Base-by-base conservation (phyloP, 1,284 basidiomycete genomes). In the Fomitopsis betulina region DNA sequence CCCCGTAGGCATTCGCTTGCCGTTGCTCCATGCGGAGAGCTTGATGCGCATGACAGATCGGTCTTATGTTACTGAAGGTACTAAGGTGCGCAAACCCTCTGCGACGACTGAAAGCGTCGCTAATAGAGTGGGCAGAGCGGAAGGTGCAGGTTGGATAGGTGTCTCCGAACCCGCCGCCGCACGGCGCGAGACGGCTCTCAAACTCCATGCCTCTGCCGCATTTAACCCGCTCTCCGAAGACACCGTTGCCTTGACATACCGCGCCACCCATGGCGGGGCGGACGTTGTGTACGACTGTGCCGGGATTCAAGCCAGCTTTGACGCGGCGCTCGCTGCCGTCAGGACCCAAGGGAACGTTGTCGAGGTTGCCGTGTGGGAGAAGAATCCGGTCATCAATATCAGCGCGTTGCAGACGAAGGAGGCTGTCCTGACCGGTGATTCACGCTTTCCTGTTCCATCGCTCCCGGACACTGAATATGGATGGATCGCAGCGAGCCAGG, bases 211-310 rank as follows among this genome's bases (percentile, higher is more conserved):
- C 3, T 63, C 69, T 13, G 64, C 63, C 19, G 67, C 68, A 4
- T 67, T 67, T 61, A 65, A 70, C 51, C 68, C 67, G 9, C 42
- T 53, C 3, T 38, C 52, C 1, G 21, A 51, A 5, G 63, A 69
- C 54, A 60, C 71, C 19, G 62, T 67, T 8, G 55, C 58, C 0
- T 62, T 60, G 15, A 60, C 65, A 8, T 49, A 58, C 10, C 53
- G 62, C 38, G 62, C 65, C 13, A 73, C 72, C 3, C 50, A 59
- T 4, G 66, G 66, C 17, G 72, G 72, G n/a, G 69, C 67, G 5
- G 68, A 71, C 53, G 65, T 72, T 42, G 68, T 70, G 1, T 72
- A 71, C 57, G 73, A 75, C 56, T 72, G 72, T 19, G 72, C 71
- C 1, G 72, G 72, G 7, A 57, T 64, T 3, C 68, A 72, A 54